These are phyloP conservation scores for Exophiala sp. DNA, from an alignment of 2,329 filamentous ascomycete genomes.

Conservation along the genomic window DNA sequence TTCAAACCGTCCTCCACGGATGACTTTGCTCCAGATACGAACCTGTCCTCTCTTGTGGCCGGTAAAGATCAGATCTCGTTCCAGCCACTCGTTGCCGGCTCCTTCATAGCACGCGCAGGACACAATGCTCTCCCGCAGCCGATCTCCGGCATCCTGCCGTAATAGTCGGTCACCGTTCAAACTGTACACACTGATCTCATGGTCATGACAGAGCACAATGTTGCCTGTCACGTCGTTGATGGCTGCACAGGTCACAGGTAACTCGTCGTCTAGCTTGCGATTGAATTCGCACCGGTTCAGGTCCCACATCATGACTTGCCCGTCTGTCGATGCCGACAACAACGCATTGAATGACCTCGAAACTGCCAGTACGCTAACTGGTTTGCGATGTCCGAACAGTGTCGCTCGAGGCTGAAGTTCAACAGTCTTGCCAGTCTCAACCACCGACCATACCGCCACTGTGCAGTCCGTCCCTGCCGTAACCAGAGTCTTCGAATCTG, in stretches of 20 bases:
- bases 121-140: constrained; percentile 70
- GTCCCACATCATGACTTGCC: constrained; percentile 87
- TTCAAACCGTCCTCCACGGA: constrained; percentile 62
- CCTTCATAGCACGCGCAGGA: constrained; percentile 93
- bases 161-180: constrained; percentile 82
- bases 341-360: constrained; percentile 86
- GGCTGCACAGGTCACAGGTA: constrained; percentile 61
- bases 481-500: constrained; percentile 84
- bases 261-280: constrained; percentile 62
- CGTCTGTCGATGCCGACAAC: constrained; percentile 76
- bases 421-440: constrained; percentile 62
- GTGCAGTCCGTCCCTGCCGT: constrained; percentile 92
- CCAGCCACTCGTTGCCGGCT: constrained; percentile 83
- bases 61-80: constrained; percentile 81
- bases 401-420: constrained; percentile 76
- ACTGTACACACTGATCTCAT: constrained; percentile 73
- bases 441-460: constrained; percentile 75
- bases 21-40: constrained; percentile 58
- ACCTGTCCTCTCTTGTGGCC: constrained; percentile 81
- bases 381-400: constrained; percentile 84
- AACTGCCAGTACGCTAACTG: constrained; percentile 77
- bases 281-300: constrained; percentile 87
- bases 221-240: constrained; percentile 92
- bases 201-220: constrained; percentile 77
- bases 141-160: constrained; percentile 73